Conservation (phyloP, 805 yeast species). For the Blastobotrys mokoenaii region DNA sequence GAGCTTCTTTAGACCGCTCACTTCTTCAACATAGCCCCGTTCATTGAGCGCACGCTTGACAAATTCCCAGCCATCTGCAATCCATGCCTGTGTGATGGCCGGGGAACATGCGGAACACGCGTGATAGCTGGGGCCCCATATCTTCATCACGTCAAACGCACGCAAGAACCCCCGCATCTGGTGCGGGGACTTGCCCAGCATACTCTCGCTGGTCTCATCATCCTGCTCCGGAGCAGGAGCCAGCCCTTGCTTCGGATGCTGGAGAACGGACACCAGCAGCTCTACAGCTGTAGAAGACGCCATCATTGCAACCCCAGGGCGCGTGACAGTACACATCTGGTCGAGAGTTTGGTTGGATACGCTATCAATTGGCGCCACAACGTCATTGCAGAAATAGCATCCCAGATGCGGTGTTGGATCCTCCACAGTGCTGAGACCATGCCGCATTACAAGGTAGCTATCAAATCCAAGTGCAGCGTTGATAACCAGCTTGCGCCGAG, state of each 20-base stretch:
- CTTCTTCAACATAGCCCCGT: constrained; percentile 56
- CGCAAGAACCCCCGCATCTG: constrained; percentile 84
- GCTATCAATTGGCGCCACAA: constrained; percentile 87
- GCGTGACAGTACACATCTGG: constrained; percentile 97
- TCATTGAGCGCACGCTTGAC: constrained; percentile 62
- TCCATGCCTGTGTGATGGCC: constrained; percentile 45
- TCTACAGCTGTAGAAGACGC: constrained; percentile 88
- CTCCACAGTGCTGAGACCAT: constrained; percentile 44
- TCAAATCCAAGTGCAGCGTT: constrained; percentile 96
- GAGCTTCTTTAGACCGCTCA: constrained; percentile 71
- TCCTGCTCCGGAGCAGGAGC: constrained; percentile 31
- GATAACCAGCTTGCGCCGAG: constrained; percentile 61
- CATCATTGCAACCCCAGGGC: constrained; percentile 89
- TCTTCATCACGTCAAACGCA: constrained; percentile 52
- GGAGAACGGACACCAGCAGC: constrained; percentile 62
- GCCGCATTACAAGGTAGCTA: constrained; percentile 87
- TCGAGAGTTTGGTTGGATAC: constrained; percentile 82
- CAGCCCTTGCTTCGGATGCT: constrained; percentile 45
- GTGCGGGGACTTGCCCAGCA: constrained; percentile 68
- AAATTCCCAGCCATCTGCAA: constrained; percentile 67
- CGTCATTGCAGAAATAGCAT: constrained; percentile 93
- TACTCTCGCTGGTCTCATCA: constrained; percentile 26
- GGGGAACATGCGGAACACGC: constrained; percentile 84
- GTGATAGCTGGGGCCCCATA: constrained; percentile 63
- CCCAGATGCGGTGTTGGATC: constrained; percentile 46